Base-by-base conservation (phyloP, 2,329 filamentous ascomycete genomes). In the Ceratocystis huliohia region DNA sequence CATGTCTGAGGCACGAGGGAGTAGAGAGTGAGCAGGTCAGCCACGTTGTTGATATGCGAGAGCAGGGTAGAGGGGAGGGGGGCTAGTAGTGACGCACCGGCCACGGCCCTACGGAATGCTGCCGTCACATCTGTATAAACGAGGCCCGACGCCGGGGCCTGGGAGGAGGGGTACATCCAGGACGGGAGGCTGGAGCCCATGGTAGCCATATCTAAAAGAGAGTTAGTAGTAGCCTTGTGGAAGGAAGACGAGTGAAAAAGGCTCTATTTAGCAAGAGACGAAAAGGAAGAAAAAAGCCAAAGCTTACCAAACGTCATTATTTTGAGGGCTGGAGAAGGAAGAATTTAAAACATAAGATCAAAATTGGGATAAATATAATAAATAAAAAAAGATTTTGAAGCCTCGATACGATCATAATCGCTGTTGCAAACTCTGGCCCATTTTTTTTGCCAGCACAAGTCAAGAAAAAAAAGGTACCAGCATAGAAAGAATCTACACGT, bases 71-170 rank as follows among this genome's bases (percentile, higher is more conserved):
- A 20, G 20, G 44, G 41, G 48, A 10, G 20, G 10, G 22, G 45
- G 44, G 15, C 7, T 30, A 15, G 22, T 15, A n/a, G 20, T 25
- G 45, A 66, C 67, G 22, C 48, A 68, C 67, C 64, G 25, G 64
- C 59, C 20, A 64, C 53, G n/a, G 67, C 67, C 20, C 56, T 37
- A n/a, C 64, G 64, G 37, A 68, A 68, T 6, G 46, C 28, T 22
- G 48, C 44, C 44, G 67, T 68, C 50, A 68, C 65, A 28, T 68
- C 67, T 30, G 67, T 68, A 25, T 68, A 66, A 15, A 68, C 50
- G 22, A 68, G 59, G 33, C 64, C 67, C n/a, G 64, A 56, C 5
- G 61, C 37, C 50, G 67, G 48, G 28, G 45, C 44, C 10, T 30
- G 30, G 41, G 56, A 53, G 6, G 64, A 48, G 6, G 64, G 37